Evolutionary conservation across 2,329 filamentous ascomycete genomes (phyloP).

Genomic region (Thielaviopsis euricoi): DNA sequence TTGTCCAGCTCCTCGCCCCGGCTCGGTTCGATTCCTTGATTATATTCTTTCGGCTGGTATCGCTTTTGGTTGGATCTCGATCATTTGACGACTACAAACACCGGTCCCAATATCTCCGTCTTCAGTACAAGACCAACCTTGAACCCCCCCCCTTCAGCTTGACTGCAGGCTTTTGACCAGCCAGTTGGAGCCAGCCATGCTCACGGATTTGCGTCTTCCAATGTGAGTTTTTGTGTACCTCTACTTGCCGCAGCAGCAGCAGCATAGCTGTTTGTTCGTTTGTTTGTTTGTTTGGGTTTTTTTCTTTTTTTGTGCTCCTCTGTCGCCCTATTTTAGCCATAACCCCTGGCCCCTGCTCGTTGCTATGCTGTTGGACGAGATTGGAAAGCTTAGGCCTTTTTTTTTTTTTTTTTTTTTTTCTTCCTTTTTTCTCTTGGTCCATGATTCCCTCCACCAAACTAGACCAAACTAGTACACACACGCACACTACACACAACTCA

Average conservation of each 20-base stretch:
- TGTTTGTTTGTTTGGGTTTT: neutral
- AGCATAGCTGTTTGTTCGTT: neutral
- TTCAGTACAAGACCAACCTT: neutral
- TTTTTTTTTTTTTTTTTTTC: neutral
- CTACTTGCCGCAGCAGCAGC: no score
- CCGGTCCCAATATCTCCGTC: no score
- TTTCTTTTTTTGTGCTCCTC: neutral
- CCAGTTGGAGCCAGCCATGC: neutral
- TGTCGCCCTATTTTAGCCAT: neutral
- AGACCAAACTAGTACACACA: no score
- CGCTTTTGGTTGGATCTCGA: no score
- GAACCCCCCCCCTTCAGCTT: neutral
- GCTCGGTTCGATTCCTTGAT: no score
- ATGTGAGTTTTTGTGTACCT: neutral
- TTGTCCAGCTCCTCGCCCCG: neutral
- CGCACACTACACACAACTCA: no score
- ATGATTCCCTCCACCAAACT: no score
- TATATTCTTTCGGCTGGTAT: no score
- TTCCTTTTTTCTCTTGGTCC: no score
- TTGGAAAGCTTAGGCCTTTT: no score
- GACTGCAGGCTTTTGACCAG: no score
- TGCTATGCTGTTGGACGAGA: neutral
- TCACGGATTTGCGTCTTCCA: neutral
- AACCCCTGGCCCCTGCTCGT: neutral
- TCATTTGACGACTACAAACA: no score